Evolutionary conservation across 129 eudicot genomes (phyloP), one percentile per base, ranked within the genome.

Genomic region (Pittosporum tobira): DNA sequence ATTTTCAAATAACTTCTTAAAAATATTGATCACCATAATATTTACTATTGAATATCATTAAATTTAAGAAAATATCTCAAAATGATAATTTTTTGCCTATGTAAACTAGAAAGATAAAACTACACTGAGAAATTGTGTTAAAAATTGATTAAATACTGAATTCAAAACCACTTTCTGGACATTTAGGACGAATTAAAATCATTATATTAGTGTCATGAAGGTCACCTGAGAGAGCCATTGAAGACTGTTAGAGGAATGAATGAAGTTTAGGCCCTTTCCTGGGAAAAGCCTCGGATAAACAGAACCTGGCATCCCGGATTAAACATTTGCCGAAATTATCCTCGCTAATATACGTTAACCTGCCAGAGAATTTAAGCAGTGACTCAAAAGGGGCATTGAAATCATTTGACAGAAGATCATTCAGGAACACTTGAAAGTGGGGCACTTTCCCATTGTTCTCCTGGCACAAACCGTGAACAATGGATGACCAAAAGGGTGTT

Each of bases 191-290:
- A n/a, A n/a, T n/a, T n/a, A n/a, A n/a, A n/a, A n/a, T n/a, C n/a
- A n/a, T n/a, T n/a, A n/a, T n/a, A n/a, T n/a, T n/a, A n/a, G n/a
- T n/a, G n/a, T n/a, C n/a, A n/a, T n/a, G n/a, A n/a, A n/a, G n/a
- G n/a, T n/a, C n/a, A 72, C 77, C 66, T 26, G 61, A 57, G 77
- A 64, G 16, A 72, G 66, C 77, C 76, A 71, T 6, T 54, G 64
- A 22, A 71, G 19, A 27, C 59, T 52, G 42, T 63, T 63, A 5
- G 71, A 64, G 6, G 77, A 72, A 40, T 64, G 77, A 25, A 72
- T 59, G 36, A 72, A 60, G 42, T 72, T 71, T 37, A 72, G 54
- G 42, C 59, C 57, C 20, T 65, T 51, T n/a, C 49, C 3, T 16
- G 77, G 77, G 50, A 72, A 72, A 16, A 72, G 61, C 62, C 71